Evolutionary conservation across 2,329 filamentous ascomycete genomes (phyloP).

Genomic region (Alternaria burnsii): DNA sequence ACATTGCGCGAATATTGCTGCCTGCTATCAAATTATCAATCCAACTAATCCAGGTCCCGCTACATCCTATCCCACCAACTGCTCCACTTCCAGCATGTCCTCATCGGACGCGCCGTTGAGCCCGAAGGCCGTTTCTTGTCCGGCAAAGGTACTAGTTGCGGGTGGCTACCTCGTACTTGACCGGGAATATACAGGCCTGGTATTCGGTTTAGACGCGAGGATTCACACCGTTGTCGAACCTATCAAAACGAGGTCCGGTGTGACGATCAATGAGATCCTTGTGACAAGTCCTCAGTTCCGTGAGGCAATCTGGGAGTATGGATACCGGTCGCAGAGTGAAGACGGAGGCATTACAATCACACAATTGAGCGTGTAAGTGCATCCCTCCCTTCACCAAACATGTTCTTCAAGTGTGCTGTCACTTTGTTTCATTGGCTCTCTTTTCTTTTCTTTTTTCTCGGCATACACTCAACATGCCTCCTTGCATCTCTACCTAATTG

Average conservation of each 20-base stretch:
- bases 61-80: conserved; percentile 18
- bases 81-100: conserved; percentile 21
- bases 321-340: conserved; percentile 73
- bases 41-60: conserved; percentile 8
- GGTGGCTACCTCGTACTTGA: conserved; percentile 96
- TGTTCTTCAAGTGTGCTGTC: not conserved
- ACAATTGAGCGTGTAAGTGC: conserved; percentile 78
- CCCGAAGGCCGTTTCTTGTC: conserved; percentile 74
- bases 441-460: conserved; percentile 6
- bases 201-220: conserved; percentile 70
- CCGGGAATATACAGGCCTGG: conserved; percentile 78
- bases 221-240: conserved; percentile 69
- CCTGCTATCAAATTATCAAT: conserved; percentile 21
- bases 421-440: not conserved
- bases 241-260: conserved; percentile 66
- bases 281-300: conserved; percentile 93
- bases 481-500: conserved; percentile 15
- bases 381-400: not conserved
- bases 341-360: conserved; percentile 83
- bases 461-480: conserved; percentile 1
- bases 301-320: conserved; percentile 87
- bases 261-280: conserved; percentile 73
- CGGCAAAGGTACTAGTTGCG: conserved; percentile 93
- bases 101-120: conserved; percentile 23
- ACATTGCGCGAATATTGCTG: conserved; percentile 26